Evolutionary conservation across 768 basidiomycete species (phyloP), one percentile per base, ranked within the genome.

Genomic region (Amanita rubescens): DNA sequence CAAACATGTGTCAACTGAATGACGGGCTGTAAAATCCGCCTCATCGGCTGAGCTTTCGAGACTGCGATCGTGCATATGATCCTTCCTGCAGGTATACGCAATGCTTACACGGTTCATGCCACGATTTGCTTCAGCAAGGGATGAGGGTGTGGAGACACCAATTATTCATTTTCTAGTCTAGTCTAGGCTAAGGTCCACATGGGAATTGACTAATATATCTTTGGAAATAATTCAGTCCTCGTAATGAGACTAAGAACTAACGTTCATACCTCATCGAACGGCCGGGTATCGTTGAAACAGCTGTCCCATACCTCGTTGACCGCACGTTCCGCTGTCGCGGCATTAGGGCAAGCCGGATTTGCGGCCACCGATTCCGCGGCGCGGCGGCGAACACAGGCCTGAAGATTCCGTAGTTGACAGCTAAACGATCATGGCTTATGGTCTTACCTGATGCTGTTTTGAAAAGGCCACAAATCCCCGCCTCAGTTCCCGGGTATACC

Each of bases 281-380:
- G 95, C 57, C 95, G 72, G 5, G 94, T 97, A 65, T 98, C 96
- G 34, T 79, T 85, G 69, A 90, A 94, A 67, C 95, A 99, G 60
- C 90, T 93, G 63, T 93, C 93, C 88, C 90, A 99, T 32, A 95
- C 95, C 66, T 96, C 90, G 59, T 97, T 96, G 43, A 98, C 94
- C 1, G 84, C 93, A 54, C 79, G 78, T 66, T 94, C 92, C 11
- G 94, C 95, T 22, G 87, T 73, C 5, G 76, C 88, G 35, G 74
- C 68, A 62, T 86, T 80, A 1, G 84, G 84, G 64, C 94, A 97
- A 19, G 77, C 74, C 11, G 91, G 85, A 66, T 97, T 94, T 15
- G 79, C 79, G 35, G 74, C 71, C 2, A 99, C 90, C 3, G 93
- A 95, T 33, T 85, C 66, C 10, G 90, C 74, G 7, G 95, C 92